These are phyloP conservation scores for Colletotrichum abscissum DNA, from an alignment of 2,329 filamentous ascomycete species.

Conservation along the genomic window DNA sequence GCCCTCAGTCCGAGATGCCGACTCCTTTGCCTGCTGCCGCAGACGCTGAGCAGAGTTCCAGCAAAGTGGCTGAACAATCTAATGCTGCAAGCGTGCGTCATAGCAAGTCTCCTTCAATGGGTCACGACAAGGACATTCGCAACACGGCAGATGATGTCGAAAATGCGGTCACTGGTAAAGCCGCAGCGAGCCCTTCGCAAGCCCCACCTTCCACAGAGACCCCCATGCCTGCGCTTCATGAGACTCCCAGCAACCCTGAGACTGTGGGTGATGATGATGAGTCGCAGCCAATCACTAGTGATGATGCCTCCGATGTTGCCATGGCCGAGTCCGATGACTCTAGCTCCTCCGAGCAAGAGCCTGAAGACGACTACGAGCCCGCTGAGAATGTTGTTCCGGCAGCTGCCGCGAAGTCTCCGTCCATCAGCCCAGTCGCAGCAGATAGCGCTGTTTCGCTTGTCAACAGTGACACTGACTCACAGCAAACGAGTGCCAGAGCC, in stretches of 20 bases:
- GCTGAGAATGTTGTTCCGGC: constrained; percentile 55
- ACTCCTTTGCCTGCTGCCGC: background rate
- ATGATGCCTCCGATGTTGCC: constrained; percentile 32
- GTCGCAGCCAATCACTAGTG: constrained; percentile 13
- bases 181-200: constrained; percentile 3
- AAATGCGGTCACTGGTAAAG: constrained; percentile 26
- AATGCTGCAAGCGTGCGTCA: background rate
- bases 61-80: background rate
- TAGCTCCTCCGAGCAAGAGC: constrained; percentile 35
- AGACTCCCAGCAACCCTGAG: background rate
- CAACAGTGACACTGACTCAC: constrained; percentile 42
- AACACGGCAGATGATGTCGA: constrained; percentile 1
- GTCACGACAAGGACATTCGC: background rate
- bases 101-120: background rate
- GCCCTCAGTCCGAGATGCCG: constrained; percentile 2
- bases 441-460: constrained; percentile 39
- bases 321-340: constrained; percentile 34
- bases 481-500: constrained; percentile 38
- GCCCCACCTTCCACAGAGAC: constrained; percentile 4
- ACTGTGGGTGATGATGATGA: background rate
- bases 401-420: constrained; percentile 68
- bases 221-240: background rate
- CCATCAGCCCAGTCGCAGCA: constrained; percentile 42
- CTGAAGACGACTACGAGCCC: constrained; percentile 65
- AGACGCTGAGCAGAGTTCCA: background rate